Base-by-base conservation (phyloP, 1,284 basidiomycete species). In the Apiotrichum mycotoxinovorans region DNA sequence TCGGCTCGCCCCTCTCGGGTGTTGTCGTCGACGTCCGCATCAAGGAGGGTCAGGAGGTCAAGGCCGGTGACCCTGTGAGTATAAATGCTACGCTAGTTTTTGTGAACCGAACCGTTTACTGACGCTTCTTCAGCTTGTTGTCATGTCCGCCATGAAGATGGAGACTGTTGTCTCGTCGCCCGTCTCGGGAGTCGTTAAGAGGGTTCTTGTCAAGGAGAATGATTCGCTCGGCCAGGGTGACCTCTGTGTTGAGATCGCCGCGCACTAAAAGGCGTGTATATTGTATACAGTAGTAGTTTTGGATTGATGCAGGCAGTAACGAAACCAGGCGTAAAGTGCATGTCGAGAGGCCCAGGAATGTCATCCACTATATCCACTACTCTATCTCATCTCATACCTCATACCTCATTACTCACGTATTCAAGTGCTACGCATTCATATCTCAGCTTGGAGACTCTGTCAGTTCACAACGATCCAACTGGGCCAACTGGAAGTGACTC, bases 21-120 rank as follows among this genome's bases (percentile, higher is more conserved):
- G 95, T 98, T 51, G 92, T 98, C 51, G 89, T 98, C 26, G 96
- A 98, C 78, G 91, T 99, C 51, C 84, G 95, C 66, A 94, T 96
- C 61, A 92, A 96, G 80, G 94, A 98, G 78, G 93, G 92, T 49
- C 88, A 93, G 62, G 87, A 93, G 72, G 91, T 99, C 79, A 96
- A 90, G 86, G 95, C 92, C 77, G 96, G 96, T 60, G 96, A 99
- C 72, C 62, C 76, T 83, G n/a, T n/a, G n/a, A n/a, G n/a, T n/a
- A n/a, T n/a, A n/a, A n/a, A n/a, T n/a, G n/a, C n/a, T n/a, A n/a
- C n/a, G n/a, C n/a, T n/a, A n/a, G n/a, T n/a, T n/a, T n/a, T n/a
- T n/a, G n/a, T n/a, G n/a, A n/a, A n/a, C n/a, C n/a, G n/a, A n/a
- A n/a, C n/a, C n/a, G n/a, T n/a, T n/a, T n/a, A n/a, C n/a, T n/a